These are phyloP conservation scores for Lenzites betulinus DNA, from an alignment of 768 basidiomycete species.

Conservation along the genomic window DNA sequence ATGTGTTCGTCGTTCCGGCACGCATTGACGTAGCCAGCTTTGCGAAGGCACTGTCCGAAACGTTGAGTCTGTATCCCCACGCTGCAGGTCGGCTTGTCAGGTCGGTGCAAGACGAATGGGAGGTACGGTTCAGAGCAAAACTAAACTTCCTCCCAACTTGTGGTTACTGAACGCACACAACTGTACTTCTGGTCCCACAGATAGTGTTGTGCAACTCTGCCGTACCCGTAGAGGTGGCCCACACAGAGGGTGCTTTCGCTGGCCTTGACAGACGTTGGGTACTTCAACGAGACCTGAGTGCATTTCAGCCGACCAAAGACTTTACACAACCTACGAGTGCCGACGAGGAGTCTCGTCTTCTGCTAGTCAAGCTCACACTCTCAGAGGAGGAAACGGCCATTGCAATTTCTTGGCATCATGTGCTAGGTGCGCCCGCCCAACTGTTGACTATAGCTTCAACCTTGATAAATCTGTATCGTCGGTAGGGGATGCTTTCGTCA, in stretches of 20 bases:
- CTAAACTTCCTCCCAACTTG: too few relatives aligned
- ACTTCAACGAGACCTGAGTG: slow-evolving; percentile 7
- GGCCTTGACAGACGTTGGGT: slow-evolving; percentile 8
- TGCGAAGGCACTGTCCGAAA: neutral
- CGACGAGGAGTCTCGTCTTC: neutral
- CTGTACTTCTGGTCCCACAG: neutral
- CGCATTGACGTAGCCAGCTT: slow-evolving; percentile 6
- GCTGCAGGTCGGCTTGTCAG: slow-evolving; percentile 11
- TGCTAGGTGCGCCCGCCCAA: slow-evolving; percentile 29
- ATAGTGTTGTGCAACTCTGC: neutral
- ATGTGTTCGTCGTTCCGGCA: slow-evolving; percentile 20
- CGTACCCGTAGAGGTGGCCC: slow-evolving; percentile 2
- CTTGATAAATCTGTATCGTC: neutral
- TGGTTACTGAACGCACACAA: neutral
- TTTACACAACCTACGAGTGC: neutral
- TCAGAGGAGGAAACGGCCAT: slow-evolving; percentile 30
- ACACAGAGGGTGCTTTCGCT: neutral
- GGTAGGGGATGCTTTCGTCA: slow-evolving; percentile 33
- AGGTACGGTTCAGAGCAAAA: slow-evolving; percentile 1
- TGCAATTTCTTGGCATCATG: slow-evolving; percentile 39
- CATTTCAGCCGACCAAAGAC: neutral
- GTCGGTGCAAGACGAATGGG: slow-evolving; percentile 2
- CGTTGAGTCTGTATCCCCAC: slow-evolving; percentile 9
- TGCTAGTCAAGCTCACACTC: slow-evolving; percentile 33
- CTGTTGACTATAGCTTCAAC: neutral